phyloP scores from a whole-genome alignment of 139 green algal genomes.

The Chlorella sorokiniana region DNA sequence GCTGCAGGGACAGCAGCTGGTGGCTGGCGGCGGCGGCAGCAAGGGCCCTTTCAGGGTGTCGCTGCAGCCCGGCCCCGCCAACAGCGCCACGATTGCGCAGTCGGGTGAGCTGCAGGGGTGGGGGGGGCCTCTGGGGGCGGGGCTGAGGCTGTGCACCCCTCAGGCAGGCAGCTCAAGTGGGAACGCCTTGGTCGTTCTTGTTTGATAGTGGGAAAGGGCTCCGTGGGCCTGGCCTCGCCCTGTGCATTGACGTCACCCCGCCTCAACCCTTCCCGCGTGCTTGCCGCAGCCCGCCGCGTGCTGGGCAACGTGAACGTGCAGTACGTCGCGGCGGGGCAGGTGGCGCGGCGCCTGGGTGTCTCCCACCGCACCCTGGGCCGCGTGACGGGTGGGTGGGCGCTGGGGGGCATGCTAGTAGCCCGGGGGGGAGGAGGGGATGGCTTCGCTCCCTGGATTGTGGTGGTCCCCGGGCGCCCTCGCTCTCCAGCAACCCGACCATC shows the following conservation, averaged over 20 bases:
- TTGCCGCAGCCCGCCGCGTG: slow-evolving; percentile 42
- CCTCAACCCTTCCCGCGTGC: neutral
- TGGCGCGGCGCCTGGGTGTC: slow-evolving; percentile 54
- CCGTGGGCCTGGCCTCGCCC: neutral
- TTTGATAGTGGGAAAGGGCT: neutral
- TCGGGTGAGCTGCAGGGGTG: neutral
- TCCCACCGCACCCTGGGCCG: slow-evolving; percentile 66
- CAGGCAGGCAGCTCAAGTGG: neutral
- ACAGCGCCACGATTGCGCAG: slow-evolving; percentile 25
- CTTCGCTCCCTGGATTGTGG: neutral
- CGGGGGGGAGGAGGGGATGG: no score
- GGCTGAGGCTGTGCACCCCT: neutral
- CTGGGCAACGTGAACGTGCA: slow-evolving; percentile 46
- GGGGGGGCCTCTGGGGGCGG: neutral
- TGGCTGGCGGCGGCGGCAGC: neutral
- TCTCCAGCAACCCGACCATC: neutral
- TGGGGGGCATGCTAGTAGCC: no score
- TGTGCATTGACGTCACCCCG: neutral
- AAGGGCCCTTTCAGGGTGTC: slow-evolving; percentile 40
- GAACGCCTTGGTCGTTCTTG: neutral
- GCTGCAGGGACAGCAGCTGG: slow-evolving; percentile 35
- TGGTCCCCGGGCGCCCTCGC: neutral
- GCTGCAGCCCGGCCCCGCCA: slow-evolving; percentile 38
- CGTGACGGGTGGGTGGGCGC: slow-evolving; percentile 66
- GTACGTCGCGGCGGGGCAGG: slow-evolving; percentile 60